These are phyloP conservation scores for Suhomyces emberorum DNA, from an alignment of 805 yeast species.

Conservation along the genomic window DNA sequence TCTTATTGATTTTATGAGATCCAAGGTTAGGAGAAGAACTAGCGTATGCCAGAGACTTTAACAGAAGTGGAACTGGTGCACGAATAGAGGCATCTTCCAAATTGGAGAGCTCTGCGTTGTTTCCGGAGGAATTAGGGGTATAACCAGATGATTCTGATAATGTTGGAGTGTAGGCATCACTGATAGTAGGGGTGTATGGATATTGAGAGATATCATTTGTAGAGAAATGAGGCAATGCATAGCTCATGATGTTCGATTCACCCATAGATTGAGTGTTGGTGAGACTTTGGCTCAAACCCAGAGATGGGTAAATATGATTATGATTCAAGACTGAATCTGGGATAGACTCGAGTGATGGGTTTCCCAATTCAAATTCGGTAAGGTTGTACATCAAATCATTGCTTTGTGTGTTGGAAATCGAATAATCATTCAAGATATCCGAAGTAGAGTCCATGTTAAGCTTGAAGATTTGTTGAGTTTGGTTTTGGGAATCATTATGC, in stretches of 20 bases:
- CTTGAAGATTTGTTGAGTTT: conserved; percentile 6
- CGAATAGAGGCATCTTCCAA: conserved; percentile 2
- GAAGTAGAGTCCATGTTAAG: conserved; percentile 15
- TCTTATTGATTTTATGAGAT: conserved; percentile 15
- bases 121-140: conserved; percentile 14
- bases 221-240: conserved; percentile 8
- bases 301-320: conserved; percentile 4
- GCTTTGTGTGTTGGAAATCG: conserved; percentile 5
- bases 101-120: background rate
- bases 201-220: conserved; percentile 10
- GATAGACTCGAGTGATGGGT: conserved; percentile 26
- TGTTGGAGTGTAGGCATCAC: conserved; percentile 18
- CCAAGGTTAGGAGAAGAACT: conserved; percentile 5
- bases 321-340: conserved; percentile 19
- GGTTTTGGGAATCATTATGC: conserved; percentile 7
- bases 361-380: conserved; percentile 22
- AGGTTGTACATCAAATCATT: conserved; percentile 21
- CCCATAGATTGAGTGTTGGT: background rate
- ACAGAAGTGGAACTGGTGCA: conserved; percentile 9
- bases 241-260: background rate
- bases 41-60: conserved; percentile 1
- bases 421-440: conserved; percentile 13
- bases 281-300: conserved; percentile 2
- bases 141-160: conserved; percentile 16
- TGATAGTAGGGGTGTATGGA: conserved; percentile 16